Evolutionary conservation across 805 yeast species (phyloP).

Genomic region (Ogataea zsoltii): DNA sequence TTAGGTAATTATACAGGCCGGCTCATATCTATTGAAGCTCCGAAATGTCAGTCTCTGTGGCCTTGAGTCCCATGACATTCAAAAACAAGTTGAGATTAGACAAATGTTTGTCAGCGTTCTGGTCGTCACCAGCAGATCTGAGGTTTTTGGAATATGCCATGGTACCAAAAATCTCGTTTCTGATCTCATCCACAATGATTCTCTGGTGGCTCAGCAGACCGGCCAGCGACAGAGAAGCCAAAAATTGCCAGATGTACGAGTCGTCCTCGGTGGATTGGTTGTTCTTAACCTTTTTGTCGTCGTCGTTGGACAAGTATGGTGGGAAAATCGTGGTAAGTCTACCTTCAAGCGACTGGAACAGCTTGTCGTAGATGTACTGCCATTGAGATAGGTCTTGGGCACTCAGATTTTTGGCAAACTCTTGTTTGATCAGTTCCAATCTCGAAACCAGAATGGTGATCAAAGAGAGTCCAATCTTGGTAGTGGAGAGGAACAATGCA

Average conservation of each 20-base stretch:
- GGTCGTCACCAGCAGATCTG: slow-evolving; percentile 36
- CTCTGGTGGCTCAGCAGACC: slow-evolving; percentile 91
- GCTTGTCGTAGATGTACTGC: slow-evolving; percentile 77
- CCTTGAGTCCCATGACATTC: slow-evolving; percentile 94
- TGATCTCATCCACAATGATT: slow-evolving; percentile 88
- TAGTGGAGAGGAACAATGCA: slow-evolving; percentile 63
- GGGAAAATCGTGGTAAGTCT: slow-evolving; percentile 82
- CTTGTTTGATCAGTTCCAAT: slow-evolving; percentile 89
- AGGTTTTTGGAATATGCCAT: slow-evolving; percentile 69
- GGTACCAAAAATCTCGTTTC: slow-evolving; percentile 89
- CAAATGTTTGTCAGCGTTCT: slow-evolving; percentile 54
- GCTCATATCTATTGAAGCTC: slow-evolving; percentile 47
- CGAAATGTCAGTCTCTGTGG: slow-evolving; percentile 84
- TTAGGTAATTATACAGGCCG: slow-evolving; percentile 1
- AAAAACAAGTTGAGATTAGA: slow-evolving; percentile 86
- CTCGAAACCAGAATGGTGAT: slow-evolving; percentile 89
- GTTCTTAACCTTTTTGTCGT: slow-evolving; percentile 34
- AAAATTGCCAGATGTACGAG: slow-evolving; percentile 93
- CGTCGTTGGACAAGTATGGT: slow-evolving; percentile 46
- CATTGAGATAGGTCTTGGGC: slow-evolving; percentile 65
- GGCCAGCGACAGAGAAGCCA: slow-evolving; percentile 90
- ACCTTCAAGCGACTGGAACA: slow-evolving; percentile 78
- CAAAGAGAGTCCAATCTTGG: slow-evolving; percentile 81
- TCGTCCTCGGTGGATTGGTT: slow-evolving; percentile 52
- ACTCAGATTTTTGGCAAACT: slow-evolving; percentile 48